Percentiles rank a stretch among this genome's conserved stretches.
Conservation (phyloP, 2,329 filamentous ascomycete species). For the Cadophora luteo-olivacea region DNA sequence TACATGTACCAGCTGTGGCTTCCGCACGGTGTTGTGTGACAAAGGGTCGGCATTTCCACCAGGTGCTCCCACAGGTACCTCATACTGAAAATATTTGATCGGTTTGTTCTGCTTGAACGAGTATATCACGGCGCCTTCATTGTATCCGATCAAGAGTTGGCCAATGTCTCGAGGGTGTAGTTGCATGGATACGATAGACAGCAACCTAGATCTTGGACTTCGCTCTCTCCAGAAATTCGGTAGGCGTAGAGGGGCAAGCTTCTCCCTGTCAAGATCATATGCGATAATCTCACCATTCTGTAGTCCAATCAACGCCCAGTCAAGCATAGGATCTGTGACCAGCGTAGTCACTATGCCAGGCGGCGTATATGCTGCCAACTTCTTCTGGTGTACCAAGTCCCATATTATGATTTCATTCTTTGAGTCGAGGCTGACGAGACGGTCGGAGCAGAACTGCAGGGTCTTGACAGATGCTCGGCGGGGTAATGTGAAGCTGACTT, state of each 20-base stretch:
- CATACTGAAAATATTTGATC: constrained; percentile 82
- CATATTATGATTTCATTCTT: constrained; percentile 87
- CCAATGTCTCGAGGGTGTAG: constrained; percentile 93
- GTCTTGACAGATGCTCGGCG: constrained; percentile 76
- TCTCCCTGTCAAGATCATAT: constrained; percentile 89
- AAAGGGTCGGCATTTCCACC: constrained; percentile 72
- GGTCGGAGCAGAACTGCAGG: constrained; percentile 85
- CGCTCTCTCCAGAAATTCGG: constrained; percentile 85
- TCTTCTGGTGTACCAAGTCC: constrained; percentile 74
- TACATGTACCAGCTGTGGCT: constrained; percentile 80
- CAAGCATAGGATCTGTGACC: constrained; percentile 85
- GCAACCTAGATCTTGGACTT: constrained; percentile 69
- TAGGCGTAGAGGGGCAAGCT: constrained; percentile 77
- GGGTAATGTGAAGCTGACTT: constrained; percentile 74
- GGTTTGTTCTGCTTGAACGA: constrained; percentile 92
- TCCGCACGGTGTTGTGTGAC: constrained; percentile 66
- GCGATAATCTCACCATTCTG: constrained; percentile 85
- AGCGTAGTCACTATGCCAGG: constrained; percentile 78
- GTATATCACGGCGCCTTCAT: constrained; percentile 85
- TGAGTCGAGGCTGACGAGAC: constrained; percentile 82
- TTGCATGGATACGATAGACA: constrained; percentile 76
- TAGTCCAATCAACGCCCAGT: constrained; percentile 89
- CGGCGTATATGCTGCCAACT: constrained; percentile 73
- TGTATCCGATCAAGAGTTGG: constrained; percentile 89
- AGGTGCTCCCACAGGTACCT: constrained; percentile 79